Evolutionary conservation across 1,284 basidiomycete species (phyloP).

Genomic region (Ustilago loliicola): DNA sequence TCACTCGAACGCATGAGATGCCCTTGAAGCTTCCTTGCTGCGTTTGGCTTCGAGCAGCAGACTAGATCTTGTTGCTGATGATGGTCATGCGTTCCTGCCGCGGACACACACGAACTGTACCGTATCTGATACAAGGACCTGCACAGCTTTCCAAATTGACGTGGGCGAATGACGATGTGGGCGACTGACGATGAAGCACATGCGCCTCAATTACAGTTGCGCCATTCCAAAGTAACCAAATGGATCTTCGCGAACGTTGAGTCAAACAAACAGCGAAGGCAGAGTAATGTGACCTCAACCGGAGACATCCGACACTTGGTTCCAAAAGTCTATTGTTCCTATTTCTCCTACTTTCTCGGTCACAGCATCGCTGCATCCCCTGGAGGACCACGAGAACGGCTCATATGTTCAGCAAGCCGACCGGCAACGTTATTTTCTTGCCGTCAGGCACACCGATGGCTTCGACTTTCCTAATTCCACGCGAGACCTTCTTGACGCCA

Average conservation of each 20-base stretch:
- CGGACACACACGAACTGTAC: too few species aligned
- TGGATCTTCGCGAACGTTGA: not conserved
- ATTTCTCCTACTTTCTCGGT: not conserved
- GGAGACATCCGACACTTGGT: slow-evolving; percentile 8
- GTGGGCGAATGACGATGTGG: too few species aligned
- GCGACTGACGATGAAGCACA: not conserved
- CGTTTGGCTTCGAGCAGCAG: too few species aligned
- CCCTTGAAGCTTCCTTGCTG: too few species aligned
- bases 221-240: not conserved
- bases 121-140: too few species aligned
- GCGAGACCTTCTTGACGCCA: slow-evolving; percentile 3
- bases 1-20: not conserved
- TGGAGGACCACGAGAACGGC: too few species aligned
- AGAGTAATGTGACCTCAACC: slow-evolving; percentile 7
- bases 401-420: not conserved
- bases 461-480: not conserved
- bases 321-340: not conserved
- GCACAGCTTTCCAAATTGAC: too few species aligned
- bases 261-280: not conserved
- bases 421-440: slow-evolving; percentile 2
- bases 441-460: not conserved
- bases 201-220: not conserved
- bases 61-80: not conserved
- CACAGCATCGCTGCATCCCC: not conserved
- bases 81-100: not conserved